Evolutionary conservation across 2,329 filamentous ascomycete genomes (phyloP), one percentile per base, ranked within the genome.

Genomic region (Raffaelea ambrosiae): DNA sequence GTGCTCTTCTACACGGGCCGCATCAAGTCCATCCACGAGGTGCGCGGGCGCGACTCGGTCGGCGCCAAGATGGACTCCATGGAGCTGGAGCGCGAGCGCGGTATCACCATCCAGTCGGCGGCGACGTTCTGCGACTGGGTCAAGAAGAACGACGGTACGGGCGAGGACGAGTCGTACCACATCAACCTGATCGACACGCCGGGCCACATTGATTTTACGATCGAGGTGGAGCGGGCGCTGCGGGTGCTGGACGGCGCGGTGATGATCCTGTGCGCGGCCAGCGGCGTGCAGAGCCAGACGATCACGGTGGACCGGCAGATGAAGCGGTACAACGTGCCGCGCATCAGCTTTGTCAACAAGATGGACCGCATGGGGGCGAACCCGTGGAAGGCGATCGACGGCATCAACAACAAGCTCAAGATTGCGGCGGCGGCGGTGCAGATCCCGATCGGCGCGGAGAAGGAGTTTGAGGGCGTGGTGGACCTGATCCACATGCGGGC

Each of bases 51-150:
- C 63, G 93, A 98, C 76, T 81, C 86, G 33, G 89, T 96, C 38
- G 93, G 93, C 55, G 93, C 93, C 52, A 98, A 98, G 74, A 98
- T 98, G 93, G 93, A 98, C 73, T 96, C 90, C 22, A 98, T 98
- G 93, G 93, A 98, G 59, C 75, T 98, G 57, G 93, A 98, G 71
- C 79, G 93, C 67, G 93, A 97, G 67, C 95, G 96, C 73, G 93
- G 93, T 60, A 98, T 98, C 65, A 98, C 93, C 49, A 98, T 98
- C 61, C 91, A 98, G 67, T 97, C 91, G 57, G 93, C 93, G 11
- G 93, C 93, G 21, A 98, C 93, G 1, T 98, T 95, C 66, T 95
- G 88, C 67, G 90, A 98, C 69, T 98, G 93, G 93, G 71, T 85
- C 56, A 96, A 95, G 73, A 83, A 80, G 66, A 55, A 59, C 43